Base-by-base conservation (phyloP, 2,329 filamentous ascomycete species). In the Aureobasidium sp. region DNA sequence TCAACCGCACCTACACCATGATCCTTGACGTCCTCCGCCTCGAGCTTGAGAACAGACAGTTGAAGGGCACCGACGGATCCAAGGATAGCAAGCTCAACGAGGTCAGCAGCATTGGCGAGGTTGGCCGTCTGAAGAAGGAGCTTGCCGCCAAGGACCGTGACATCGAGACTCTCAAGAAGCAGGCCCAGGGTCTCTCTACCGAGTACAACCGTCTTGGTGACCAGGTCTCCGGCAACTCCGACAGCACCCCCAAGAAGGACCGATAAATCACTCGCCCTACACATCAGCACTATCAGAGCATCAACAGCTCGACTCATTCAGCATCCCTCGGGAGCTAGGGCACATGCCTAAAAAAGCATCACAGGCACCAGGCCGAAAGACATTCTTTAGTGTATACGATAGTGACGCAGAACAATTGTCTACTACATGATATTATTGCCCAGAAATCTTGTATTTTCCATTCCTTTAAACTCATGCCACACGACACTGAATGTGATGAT, bases 1-100 rank as follows among this genome's bases (percentile, higher is more conserved):
- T 95, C 74, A 97, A 99, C 86, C 93, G 94, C 73, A 99, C 94
- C 73, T 99, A 97, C 81, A 89, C 88, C 72, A 93, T 97, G 90
- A 96, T 97, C 72, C 84, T 96, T 67, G 92, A 97, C 70, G 85
- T 89, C 57, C 89, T 97, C 72, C 85, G 90, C 66, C 88, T 99
- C 60, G 93, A 99, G 81, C 91, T 96, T 78, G 90, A 90, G 79
- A 79, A 97, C 73, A 92, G 91, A 82, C 79, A 84, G 66, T 87
- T 90, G 75, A 90, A 95, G 81, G 87, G 87, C 53, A 54, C 27
- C 50, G 80, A 85, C 71, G 75, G 81, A 63, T 80, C 80, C 69
- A 90, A 91, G 80, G 81, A 90, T 71, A 83, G 85, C 69, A 89
- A 90, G 78, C 80, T 94, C 60, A 85, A 85, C 64, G 81, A 85